Percentiles rank a stretch among this genome's conserved stretches.
phyloP scores from a whole-genome alignment of 176 grass and related monocot genomes.

The Ananas comosus region DNA sequence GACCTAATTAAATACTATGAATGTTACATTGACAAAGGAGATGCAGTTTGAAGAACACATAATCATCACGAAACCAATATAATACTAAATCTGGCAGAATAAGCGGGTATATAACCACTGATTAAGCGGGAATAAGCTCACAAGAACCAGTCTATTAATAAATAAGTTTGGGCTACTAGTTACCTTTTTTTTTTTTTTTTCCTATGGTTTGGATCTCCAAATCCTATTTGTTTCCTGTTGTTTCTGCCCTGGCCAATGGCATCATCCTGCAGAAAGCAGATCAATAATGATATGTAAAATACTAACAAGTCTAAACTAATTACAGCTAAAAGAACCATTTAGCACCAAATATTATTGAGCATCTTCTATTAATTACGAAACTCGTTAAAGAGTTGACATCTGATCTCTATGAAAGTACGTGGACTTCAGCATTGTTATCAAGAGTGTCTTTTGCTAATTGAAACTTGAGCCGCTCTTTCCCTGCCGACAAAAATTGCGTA shows the following conservation, averaged over 20 bases:
- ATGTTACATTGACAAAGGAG: too few relatives aligned
- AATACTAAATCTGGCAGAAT: too few relatives aligned
- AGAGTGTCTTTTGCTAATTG: conserved; percentile 43
- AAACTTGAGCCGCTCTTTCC: conserved; percentile 27
- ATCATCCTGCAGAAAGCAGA: conserved; percentile 19
- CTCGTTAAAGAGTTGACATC: conserved; percentile 21
- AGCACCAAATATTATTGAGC: neutral
- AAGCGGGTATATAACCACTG: too few relatives aligned
- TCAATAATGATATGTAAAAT: neutral
- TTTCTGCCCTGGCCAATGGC: conserved; percentile 17
- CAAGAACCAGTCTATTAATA: neutral
- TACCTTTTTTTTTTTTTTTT: neutral
- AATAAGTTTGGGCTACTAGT: neutral
- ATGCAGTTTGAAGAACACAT: too few relatives aligned
- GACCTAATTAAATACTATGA: too few relatives aligned
- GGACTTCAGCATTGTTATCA: conserved; percentile 46
- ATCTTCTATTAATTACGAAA: neutral
- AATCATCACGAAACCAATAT: too few relatives aligned
- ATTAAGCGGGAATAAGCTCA: neutral
- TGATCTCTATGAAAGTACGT: conserved; percentile 30
- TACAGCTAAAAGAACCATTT: neutral
- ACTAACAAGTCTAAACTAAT: neutral
- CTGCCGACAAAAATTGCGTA: conserved; percentile 10
- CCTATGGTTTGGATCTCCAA: neutral
- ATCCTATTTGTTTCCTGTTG: conserved; percentile 11